These are phyloP conservation scores for Tuber melanosporum DNA, from an alignment of 495 filamentous ascomycete species.

Conservation along the genomic window DNA sequence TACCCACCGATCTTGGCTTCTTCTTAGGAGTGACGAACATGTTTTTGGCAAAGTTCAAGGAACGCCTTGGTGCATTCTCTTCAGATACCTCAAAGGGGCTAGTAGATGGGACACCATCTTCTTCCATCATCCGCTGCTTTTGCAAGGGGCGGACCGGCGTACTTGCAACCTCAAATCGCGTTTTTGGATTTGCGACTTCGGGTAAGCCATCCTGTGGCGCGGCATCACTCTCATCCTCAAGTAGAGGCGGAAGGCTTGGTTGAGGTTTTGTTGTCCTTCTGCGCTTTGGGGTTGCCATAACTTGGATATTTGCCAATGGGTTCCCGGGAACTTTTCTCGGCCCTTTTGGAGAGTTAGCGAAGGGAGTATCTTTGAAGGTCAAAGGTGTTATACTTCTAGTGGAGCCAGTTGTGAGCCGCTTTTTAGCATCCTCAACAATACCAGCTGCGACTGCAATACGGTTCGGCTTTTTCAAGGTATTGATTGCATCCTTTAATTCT, in stretches of 20 bases:
- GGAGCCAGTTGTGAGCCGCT: constrained; percentile 46
- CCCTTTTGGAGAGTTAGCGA: constrained; percentile 44
- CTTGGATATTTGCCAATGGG: constrained; percentile 53
- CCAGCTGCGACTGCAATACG: constrained; percentile 67
- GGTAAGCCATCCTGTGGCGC: constrained; percentile 12
- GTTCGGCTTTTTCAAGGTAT: constrained; percentile 78
- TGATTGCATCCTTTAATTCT: constrained; percentile 77
- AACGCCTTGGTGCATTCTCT: constrained; percentile 6
- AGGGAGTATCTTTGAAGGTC: constrained; percentile 39
- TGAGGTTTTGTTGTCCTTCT: constrained; percentile 25
- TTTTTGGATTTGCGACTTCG: not conserved
- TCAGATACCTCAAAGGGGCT: constrained; percentile 15
- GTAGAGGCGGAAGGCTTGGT: constrained; percentile 6
- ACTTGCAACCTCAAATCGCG: constrained; percentile 11
- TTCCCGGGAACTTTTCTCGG: constrained; percentile 61
- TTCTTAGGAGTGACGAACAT: constrained; percentile 28
- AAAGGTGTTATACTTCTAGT: constrained; percentile 27
- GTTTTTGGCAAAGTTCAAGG: constrained; percentile 5
- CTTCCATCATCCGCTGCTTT: constrained; percentile 5
- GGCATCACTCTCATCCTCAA: constrained; percentile 3
- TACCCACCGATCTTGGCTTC: constrained; percentile 7
- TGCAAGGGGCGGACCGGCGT: constrained; percentile 19
- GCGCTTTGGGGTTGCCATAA: constrained; percentile 66
- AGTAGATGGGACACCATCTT: constrained; percentile 28
- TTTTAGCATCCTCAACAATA: constrained; percentile 63